Conservation (phyloP, 805 yeast genomes). For the Ogataea angusta region DNA sequence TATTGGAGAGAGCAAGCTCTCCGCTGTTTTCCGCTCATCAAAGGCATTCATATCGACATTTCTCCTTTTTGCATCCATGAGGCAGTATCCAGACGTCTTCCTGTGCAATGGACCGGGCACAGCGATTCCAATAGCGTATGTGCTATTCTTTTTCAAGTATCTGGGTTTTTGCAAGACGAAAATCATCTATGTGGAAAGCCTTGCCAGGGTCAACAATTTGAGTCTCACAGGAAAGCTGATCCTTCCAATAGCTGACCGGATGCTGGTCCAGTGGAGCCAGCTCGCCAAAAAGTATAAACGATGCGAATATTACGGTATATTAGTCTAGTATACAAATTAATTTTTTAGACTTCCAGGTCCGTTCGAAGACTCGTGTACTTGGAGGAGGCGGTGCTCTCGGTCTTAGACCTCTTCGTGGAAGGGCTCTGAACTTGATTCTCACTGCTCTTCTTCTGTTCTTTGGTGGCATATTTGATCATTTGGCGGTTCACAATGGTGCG, state of each 20-base stretch:
- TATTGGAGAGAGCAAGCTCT: conserved; percentile 35
- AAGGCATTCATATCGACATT: conserved; percentile 29
- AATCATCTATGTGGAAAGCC: conserved; percentile 78
- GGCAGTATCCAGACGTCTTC: conserved; percentile 30
- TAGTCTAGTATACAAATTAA: conserved; percentile 43
- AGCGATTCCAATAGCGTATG: conserved; percentile 62
- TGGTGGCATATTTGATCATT: conserved; percentile 49
- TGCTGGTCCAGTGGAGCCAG: conserved; percentile 86
- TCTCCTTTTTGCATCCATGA: conserved; percentile 9
- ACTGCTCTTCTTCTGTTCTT: conserved; percentile 25
- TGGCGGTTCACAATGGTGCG: conserved; percentile 50
- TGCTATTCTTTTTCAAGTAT: conserved; percentile 49
- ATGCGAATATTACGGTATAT: conserved; percentile 74
- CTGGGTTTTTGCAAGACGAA: conserved; percentile 46
- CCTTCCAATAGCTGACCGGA: conserved; percentile 68
- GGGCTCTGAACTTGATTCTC: background rate
- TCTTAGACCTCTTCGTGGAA: background rate
- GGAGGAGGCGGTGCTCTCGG: background rate
- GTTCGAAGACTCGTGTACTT: conserved; percentile 1
- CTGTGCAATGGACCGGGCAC: conserved; percentile 81
- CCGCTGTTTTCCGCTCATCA: conserved; percentile 34
- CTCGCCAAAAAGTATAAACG: conserved; percentile 49
- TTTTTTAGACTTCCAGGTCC: conserved; percentile 4
- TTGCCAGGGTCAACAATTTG: conserved; percentile 74
- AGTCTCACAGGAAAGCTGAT: conserved; percentile 76